phyloP scores from a whole-genome alignment of 305 asterid species.

The Rubia peregrina region DNA sequence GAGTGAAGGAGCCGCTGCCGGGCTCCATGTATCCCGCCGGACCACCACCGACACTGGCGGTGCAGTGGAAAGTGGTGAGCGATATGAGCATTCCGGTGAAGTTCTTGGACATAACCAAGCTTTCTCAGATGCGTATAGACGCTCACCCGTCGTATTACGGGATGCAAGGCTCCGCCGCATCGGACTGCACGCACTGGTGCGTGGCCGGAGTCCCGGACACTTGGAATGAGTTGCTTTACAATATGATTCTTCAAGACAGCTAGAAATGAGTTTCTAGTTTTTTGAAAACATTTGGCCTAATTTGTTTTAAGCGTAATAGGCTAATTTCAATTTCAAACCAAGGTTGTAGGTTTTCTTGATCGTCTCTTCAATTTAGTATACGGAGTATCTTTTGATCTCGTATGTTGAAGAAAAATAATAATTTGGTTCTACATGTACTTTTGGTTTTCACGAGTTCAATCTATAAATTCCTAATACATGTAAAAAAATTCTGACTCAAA shows the following conservation, averaged over 20 bases:
- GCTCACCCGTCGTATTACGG: slow-evolving; percentile 32
- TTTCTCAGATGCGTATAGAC: slow-evolving; percentile 30
- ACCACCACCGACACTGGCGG: slow-evolving; percentile 13
- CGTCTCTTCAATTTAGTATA: no score
- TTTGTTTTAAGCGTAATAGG: no score
- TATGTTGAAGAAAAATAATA: no score
- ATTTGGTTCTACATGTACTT: no score
- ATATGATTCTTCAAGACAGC: background rate
- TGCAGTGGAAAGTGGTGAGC: slow-evolving; percentile 22
- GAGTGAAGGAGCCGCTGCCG: slow-evolving; percentile 10
- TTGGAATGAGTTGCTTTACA: background rate
- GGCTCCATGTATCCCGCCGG: slow-evolving; percentile 25
- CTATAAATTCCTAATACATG: no score
- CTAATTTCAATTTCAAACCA: no score
- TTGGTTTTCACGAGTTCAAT: no score
- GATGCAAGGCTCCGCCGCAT: background rate
- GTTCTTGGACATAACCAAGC: slow-evolving; percentile 29
- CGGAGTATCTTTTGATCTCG: no score
- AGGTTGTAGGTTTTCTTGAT: no score
- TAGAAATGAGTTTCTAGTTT: background rate
- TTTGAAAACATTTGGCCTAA: no score
- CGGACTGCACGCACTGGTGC: slow-evolving; percentile 41
- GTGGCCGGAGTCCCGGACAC: background rate
- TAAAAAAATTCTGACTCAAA: no score
- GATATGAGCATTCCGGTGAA: slow-evolving; percentile 16